phyloP scores from a whole-genome alignment of 75 land plant genomes.

The Selaginella tamariscina region DNA sequence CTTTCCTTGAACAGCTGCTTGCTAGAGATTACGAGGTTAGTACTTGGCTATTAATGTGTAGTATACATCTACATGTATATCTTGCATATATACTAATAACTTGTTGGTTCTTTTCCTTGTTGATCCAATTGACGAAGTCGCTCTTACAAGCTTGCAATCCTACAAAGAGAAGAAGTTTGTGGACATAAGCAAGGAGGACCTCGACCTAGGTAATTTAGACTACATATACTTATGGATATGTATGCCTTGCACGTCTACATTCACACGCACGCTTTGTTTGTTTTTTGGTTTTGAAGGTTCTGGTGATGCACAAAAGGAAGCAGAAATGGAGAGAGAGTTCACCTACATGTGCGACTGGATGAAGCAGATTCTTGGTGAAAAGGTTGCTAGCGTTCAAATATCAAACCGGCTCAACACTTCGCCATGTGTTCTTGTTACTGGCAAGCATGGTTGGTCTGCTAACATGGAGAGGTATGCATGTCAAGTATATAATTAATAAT shows the following conservation, averaged over 20 bases:
- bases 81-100: not conserved
- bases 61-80: not conserved
- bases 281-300: not conserved
- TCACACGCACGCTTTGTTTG: no score
- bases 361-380: constrained; percentile 91
- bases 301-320: constrained; percentile 46
- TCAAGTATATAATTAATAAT: not conserved
- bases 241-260: no score
- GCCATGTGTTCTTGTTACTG: constrained; percentile 99
- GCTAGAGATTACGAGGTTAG: constrained; percentile 42
- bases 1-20: constrained; percentile 77
- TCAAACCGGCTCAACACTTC: constrained; percentile 89
- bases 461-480: constrained; percentile 86
- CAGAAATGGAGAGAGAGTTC: constrained; percentile 62
- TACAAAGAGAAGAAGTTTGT: constrained; percentile 10
- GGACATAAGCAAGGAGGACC: constrained; percentile 10
- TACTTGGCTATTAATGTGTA: not conserved
- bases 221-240: no score
- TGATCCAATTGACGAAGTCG: constrained; percentile 13
- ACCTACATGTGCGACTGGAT: constrained; percentile 85
- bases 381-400: constrained; percentile 82
- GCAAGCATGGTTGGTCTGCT: constrained; percentile 98
- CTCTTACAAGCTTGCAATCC: not conserved
- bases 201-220: constrained; percentile 1
- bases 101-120: constrained; percentile 8